phyloP scores from a whole-genome alignment of 352 stramenopile genomes.

The Globisporangium polare region DNA sequence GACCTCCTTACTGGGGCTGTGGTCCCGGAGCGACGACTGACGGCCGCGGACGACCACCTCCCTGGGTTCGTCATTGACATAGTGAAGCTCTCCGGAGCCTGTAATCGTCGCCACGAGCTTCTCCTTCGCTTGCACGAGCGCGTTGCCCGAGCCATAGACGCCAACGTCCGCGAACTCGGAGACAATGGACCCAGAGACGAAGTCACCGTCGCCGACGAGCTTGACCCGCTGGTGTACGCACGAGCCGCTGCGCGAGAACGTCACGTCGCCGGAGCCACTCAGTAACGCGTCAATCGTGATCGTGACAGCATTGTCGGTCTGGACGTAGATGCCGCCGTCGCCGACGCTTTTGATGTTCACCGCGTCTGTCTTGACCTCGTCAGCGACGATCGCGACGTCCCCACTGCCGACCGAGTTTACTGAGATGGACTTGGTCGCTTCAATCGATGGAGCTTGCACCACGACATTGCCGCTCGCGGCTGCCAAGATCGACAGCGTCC shows the following conservation, averaged over 20 bases:
- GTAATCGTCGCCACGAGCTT: no score
- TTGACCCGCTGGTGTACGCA: constrained; percentile 43
- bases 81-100: no score
- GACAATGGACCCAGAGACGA: constrained; percentile 36
- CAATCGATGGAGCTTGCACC: not conserved
- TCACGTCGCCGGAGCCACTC: constrained; percentile 39
- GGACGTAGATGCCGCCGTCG: constrained; percentile 20
- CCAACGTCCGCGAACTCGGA: constrained; percentile 30
- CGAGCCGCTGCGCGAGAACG: constrained; percentile 33
- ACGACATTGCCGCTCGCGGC: not conserved
- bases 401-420: not conserved
- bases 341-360: constrained; percentile 11
- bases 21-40: no score
- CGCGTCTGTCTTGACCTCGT: constrained; percentile 21
- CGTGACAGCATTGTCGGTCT: constrained; percentile 25
- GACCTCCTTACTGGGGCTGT: no score
- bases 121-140: constrained; percentile 29
- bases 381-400: constrained; percentile 14
- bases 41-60: no score
- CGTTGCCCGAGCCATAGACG: constrained; percentile 34
- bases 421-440: not conserved
- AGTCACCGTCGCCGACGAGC: constrained; percentile 36
- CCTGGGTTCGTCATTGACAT: no score
- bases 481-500: not conserved
- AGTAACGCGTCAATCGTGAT: constrained; percentile 35